Conservation (phyloP, 306 rosid species). For the Luffa aegyptiaca region DNA sequence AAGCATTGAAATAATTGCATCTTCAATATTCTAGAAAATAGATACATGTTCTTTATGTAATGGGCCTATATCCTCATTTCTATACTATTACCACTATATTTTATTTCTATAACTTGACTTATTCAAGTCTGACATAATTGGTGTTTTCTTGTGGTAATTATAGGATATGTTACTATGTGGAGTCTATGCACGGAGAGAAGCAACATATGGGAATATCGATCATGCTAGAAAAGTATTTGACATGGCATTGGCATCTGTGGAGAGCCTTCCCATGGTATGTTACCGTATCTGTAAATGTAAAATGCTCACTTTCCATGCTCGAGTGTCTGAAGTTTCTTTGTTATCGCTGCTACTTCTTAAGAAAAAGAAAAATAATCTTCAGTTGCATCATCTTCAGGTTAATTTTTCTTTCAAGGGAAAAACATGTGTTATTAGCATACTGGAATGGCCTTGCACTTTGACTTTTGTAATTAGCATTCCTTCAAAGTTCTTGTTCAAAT, state of each 20-base stretch:
- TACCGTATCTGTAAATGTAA: background rate
- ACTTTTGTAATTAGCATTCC: background rate
- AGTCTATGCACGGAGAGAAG: slow-evolving; percentile 87
- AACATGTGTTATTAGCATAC: background rate
- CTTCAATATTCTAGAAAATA: background rate
- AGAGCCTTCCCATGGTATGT: slow-evolving; percentile 71
- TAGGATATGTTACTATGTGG: slow-evolving; percentile 91
- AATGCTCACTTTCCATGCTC: background rate
- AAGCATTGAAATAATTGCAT: background rate
- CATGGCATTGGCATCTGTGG: slow-evolving; percentile 76
- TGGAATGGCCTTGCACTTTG: background rate
- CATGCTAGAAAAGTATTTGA: slow-evolving; percentile 91
- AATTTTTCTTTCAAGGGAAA: background rate
- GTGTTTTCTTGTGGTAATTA: slow-evolving; percentile 1
- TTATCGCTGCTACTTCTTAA: background rate
- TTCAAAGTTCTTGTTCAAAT: background rate
- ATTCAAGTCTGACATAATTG: background rate
- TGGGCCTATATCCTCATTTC: background rate
- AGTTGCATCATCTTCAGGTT: background rate
- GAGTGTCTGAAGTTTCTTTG: background rate
- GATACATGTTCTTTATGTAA: background rate
- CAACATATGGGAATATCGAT: slow-evolving; percentile 65
- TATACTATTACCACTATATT: background rate
- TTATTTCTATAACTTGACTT: slow-evolving; percentile 1
- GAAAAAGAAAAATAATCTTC: background rate